These are phyloP conservation scores for Eucommia ulmoides DNA, from an alignment of 257 asterid species.

Conservation along the genomic window DNA sequence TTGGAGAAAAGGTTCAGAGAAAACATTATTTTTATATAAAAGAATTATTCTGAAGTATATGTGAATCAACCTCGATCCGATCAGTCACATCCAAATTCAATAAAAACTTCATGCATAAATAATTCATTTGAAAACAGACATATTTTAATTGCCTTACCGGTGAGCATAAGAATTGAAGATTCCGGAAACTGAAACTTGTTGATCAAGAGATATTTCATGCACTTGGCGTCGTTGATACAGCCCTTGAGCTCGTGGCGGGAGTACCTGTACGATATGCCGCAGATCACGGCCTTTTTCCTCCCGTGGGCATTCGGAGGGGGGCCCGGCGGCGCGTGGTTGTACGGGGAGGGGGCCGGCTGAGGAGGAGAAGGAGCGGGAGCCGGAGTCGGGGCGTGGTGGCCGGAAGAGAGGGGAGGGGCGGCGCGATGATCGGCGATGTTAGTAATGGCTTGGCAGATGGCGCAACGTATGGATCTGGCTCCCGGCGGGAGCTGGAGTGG, in stretches of 20 bases:
- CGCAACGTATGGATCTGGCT: constrained; percentile 82
- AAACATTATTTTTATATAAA: neutral
- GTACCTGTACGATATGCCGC: constrained; percentile 66
- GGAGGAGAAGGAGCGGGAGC: constrained; percentile 14
- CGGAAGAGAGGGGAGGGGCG: constrained; percentile 25
- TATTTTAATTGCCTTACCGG: constrained; percentile 31
- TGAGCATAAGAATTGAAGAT: constrained; percentile 78
- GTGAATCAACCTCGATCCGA: too few relatives aligned
- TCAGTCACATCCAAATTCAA: too few relatives aligned
- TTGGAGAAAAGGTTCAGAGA: constrained; percentile 1
- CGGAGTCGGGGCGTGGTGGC: constrained; percentile 9
- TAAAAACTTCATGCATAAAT: too few relatives aligned
- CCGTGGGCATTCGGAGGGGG: constrained; percentile 77
- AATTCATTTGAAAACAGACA: neutral
- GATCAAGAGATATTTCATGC: constrained; percentile 64
- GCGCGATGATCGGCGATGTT: constrained; percentile 55
- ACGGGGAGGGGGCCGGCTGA: constrained; percentile 41
- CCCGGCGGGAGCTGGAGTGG: constrained; percentile 78
- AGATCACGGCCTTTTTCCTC: constrained; percentile 81
- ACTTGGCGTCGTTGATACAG: constrained; percentile 91
- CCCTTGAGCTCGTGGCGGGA: constrained; percentile 91
- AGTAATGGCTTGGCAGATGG: constrained; percentile 73
- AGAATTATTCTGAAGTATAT: too few relatives aligned
- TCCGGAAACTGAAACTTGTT: constrained; percentile 80
- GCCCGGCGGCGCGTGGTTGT: constrained; percentile 56